Base-by-base conservation (phyloP, 495 filamentous ascomycete genomes). In the Friedmanniomyces simplex region DNA sequence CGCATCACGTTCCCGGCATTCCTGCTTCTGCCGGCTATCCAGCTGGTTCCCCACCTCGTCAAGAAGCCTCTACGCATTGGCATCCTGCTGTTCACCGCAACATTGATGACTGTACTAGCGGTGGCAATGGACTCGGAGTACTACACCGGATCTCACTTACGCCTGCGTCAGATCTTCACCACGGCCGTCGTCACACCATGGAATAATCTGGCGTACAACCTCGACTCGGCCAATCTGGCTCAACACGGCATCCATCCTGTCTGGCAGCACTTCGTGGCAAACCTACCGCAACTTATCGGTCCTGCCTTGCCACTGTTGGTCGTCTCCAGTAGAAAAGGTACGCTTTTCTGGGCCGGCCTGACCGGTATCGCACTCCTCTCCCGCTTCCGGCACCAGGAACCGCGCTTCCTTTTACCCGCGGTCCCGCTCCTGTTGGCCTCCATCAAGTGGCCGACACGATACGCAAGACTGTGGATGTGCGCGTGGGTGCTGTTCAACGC, bases 1-100 rank as follows among this genome's bases (percentile, higher is more conserved):
- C 81, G 93, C 41, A 94, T 97, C 67, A 98, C 93, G 4, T 97
- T 96, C 67, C 93, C 91, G 52, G 91, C 91, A 14, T 98, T 91
- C 59, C 69, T 96, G 50, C 60, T 95, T 25, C 74, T 95, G 55
- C 90, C 94, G 20, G 83, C 82, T 12, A 73, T 95, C 62, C 82
- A 84, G 65, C 77, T 96, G 50, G 69, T 96, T 62, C 89, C 89
- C 28, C 86, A 94, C 77, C 91, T 95, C 14, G 8, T 37, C 25
- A 20, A 18, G 5, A 57, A 42, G 21, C 52, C 54, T 8, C 20
- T 52, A 10, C n/a, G 51, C 10, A 36, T 60, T n/a, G 65, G 84
- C 55, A 73, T 79, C 28, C 75, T 91, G 47, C 55, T 77, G 42
- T 51, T 78, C 48, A 81, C 83, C 49, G 83, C 79, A 13, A 63